Evolutionary conservation across 192 early-diverging fungal genomes (phyloP).

Genomic region (Backusella tuberculispora): DNA sequence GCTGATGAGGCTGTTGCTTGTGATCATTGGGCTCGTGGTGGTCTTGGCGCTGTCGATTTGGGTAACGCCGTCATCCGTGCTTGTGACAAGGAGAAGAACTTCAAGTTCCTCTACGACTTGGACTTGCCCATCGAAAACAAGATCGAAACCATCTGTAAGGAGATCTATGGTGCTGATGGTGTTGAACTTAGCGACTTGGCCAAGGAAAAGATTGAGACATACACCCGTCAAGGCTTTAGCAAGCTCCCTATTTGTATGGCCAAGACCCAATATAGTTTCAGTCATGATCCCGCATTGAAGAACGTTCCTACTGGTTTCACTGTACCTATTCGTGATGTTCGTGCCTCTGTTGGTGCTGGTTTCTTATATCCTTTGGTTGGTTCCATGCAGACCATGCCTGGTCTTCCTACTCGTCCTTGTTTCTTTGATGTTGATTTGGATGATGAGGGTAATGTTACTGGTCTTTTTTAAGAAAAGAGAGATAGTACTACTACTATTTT

Average conservation of each 20-base stretch:
- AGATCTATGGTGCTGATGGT: constrained; percentile 96
- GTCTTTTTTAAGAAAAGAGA: constrained; percentile 74
- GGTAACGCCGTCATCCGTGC: constrained; percentile 83
- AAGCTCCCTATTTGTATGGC: constrained; percentile 98
- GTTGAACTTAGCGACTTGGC: constrained; percentile 85
- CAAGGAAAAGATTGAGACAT: constrained; percentile 86
- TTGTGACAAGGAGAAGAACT: constrained; percentile 57
- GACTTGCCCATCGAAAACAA: constrained; percentile 80
- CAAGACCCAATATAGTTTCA: constrained; percentile 95
- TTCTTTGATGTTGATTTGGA: constrained; percentile 97
- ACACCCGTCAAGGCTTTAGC: constrained; percentile 85
- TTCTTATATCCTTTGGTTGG: constrained; percentile 97
- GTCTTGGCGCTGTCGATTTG: constrained; percentile 85
- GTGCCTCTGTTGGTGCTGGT: constrained; percentile 94
- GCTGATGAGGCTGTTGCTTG: constrained; percentile 86
- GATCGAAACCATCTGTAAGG: constrained; percentile 89
- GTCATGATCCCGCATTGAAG: constrained; percentile 92
- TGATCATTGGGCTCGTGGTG: constrained; percentile 95
- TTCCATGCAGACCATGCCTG: constrained; percentile 98
- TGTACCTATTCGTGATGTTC: constrained; percentile 93
- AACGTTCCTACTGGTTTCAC: constrained; percentile 90
- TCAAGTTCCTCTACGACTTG: constrained; percentile 91
- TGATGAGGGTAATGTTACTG: constrained; percentile 82
- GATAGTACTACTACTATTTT: background rate
- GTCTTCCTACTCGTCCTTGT: constrained; percentile 93